These are phyloP conservation scores for Cyclotella kingstonii DNA, from an alignment of 108 stramenopile genomes.

Conservation along the genomic window DNA sequence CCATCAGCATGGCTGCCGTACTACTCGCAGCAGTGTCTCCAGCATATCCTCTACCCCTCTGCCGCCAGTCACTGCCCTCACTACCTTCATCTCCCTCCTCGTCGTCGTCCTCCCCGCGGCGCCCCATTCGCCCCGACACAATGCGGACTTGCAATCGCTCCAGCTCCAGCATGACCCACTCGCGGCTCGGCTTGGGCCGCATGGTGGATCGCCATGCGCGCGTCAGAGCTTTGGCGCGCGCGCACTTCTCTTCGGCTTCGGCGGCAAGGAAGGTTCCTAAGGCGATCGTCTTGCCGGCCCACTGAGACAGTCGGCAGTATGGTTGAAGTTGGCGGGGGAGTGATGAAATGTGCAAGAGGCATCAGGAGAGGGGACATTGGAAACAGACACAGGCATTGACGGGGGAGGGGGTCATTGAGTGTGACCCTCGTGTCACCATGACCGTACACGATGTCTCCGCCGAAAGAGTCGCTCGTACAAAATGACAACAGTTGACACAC, in stretches of 20 bases:
- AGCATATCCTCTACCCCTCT: slow-evolving; percentile 1
- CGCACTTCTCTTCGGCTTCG: slow-evolving; percentile 91
- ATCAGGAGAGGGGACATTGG: neutral
- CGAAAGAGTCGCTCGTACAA: neutral
- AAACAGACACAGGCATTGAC: neutral
- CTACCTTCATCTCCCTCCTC: slow-evolving; percentile 42
- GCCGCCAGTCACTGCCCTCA: slow-evolving; percentile 3
- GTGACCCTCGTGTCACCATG: no score
- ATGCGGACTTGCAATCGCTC: slow-evolving; percentile 85
- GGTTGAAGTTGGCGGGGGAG: neutral
- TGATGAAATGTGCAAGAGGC: neutral
- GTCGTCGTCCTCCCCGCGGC: slow-evolving; percentile 73
- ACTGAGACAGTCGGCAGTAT: slow-evolving; percentile 13
- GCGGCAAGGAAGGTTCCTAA: slow-evolving; percentile 79
- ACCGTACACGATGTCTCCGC: neutral
- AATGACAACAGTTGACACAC: no score
- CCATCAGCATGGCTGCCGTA: slow-evolving; percentile 1
- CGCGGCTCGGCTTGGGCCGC: slow-evolving; percentile 85
- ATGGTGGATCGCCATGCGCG: slow-evolving; percentile 89
- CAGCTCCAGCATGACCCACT: slow-evolving; percentile 90
- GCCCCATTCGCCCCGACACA: slow-evolving; percentile 73
- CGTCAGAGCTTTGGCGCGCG: slow-evolving; percentile 84
- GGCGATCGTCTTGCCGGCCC: slow-evolving; percentile 61
- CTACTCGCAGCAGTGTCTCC: no score
- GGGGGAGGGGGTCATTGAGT: no score